phyloP scores from a whole-genome alignment of 2,329 filamentous ascomycete genomes.

The Xenosphaeropsis pyriputrescens region DNA sequence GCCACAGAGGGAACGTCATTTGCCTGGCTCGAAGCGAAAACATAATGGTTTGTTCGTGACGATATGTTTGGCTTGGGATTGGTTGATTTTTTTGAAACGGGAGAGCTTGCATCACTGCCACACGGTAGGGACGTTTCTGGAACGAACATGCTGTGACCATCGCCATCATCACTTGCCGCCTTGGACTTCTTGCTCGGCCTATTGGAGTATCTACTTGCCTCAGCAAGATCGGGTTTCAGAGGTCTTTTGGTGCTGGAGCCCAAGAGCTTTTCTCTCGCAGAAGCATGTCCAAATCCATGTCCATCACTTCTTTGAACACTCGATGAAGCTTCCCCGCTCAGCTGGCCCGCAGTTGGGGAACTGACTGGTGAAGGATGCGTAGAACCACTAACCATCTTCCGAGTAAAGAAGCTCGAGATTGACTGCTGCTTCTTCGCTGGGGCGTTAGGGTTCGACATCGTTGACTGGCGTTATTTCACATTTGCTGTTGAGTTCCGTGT shows the following conservation, averaged over 20 bases:
- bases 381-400: constrained; percentile 35
- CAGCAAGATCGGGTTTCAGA: constrained; percentile 30
- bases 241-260: constrained; percentile 31
- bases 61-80: constrained; percentile 12
- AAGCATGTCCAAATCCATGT: too few species aligned
- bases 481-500: too few species aligned
- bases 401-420: constrained; percentile 75
- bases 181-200: constrained; percentile 30
- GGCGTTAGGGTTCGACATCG: too few species aligned
- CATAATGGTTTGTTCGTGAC: constrained; percentile 34
- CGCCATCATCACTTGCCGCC: constrained; percentile 22
- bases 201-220: constrained; percentile 24
- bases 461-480: too few species aligned
- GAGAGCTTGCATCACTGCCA: too few species aligned
- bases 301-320: too few species aligned
- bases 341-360: too few species aligned
- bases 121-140: constrained; percentile 21
- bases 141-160: constrained; percentile 16
- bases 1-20: constrained; percentile 18
- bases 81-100: too few species aligned
- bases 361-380: constrained; percentile 7
- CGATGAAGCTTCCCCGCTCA: too few species aligned
- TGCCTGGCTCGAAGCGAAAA: constrained; percentile 27
- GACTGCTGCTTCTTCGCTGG: constrained; percentile 50
- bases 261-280: neutral